Evolutionary conservation across 208 protist genomes (phyloP).

Genomic region (Polymyxa betae): DNA sequence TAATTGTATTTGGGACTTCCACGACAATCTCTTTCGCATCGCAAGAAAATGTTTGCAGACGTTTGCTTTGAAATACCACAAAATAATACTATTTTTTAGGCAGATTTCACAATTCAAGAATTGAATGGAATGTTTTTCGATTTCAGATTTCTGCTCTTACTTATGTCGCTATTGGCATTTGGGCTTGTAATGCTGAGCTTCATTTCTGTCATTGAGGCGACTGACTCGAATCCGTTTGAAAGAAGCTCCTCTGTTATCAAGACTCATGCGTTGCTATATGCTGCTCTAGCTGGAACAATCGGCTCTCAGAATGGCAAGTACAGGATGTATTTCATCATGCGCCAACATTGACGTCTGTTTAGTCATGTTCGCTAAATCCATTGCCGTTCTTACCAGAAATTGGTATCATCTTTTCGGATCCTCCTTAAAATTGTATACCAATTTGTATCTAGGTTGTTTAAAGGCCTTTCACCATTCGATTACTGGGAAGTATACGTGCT

Average conservation of each 20-base stretch:
- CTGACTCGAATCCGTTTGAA: neutral
- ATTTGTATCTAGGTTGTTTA: no score
- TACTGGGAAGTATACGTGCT: neutral
- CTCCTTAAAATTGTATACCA: no score
- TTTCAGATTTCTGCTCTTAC: neutral
- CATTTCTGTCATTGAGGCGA: neutral
- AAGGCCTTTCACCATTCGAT: neutral
- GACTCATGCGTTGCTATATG: neutral
- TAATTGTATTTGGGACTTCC: neutral
- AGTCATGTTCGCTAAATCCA: slow-evolving; percentile 18
- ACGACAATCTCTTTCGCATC: neutral
- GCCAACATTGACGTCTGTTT: neutral
- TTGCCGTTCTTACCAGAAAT: neutral
- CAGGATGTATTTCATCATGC: neutral
- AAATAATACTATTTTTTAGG: no score
- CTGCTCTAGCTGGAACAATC: neutral
- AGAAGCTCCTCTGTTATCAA: neutral
- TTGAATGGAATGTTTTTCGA: neutral
- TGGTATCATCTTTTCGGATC: no score
- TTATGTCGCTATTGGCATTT: neutral
- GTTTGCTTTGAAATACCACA: no score
- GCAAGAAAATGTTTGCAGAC: neutral
- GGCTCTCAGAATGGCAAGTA: neutral
- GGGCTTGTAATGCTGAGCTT: neutral
- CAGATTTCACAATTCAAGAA: neutral